Evolutionary conservation across 2,329 filamentous ascomycete genomes (phyloP).

Genomic region (Nigrospora oryzae): DNA sequence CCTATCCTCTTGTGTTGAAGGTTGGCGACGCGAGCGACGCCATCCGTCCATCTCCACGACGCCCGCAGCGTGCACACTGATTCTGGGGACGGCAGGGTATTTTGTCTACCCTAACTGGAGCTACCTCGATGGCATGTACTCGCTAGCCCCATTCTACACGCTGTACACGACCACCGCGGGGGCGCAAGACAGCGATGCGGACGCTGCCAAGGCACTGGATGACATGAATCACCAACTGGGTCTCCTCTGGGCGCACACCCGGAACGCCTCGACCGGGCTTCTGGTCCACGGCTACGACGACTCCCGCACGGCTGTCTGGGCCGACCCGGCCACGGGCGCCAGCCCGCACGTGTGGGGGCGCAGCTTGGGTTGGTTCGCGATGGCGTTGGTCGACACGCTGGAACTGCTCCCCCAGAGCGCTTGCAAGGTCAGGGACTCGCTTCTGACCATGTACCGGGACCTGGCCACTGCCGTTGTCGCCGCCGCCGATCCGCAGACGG

Average conservation of each 20-base stretch:
- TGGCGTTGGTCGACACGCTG: constrained; percentile 26
- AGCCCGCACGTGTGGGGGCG: constrained; percentile 27
- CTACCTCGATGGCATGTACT: constrained; percentile 46
- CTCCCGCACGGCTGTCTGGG: constrained; percentile 22
- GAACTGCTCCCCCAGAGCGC: constrained; percentile 13
- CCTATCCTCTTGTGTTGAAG: too few relatives aligned
- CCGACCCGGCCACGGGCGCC: constrained; percentile 22
- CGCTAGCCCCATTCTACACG: constrained; percentile 31
- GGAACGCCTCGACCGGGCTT: constrained; percentile 15
- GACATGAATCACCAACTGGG: constrained; percentile 20
- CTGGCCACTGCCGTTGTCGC: constrained; percentile 14
- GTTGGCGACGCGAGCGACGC: too few relatives aligned
- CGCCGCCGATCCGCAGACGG: constrained; percentile 17
- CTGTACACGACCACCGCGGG: constrained; percentile 16
- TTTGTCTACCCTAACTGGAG: constrained; percentile 39
- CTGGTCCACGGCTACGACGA: constrained; percentile 27
- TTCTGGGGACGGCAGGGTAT: constrained; percentile 14
- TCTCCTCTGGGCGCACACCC: constrained; percentile 16
- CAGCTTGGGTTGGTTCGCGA: constrained; percentile 27
- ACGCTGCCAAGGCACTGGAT: constrained; percentile 7
- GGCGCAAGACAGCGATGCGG: not conserved
- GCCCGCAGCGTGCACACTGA: too few relatives aligned
- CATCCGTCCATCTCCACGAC: too few relatives aligned
- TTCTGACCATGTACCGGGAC: constrained; percentile 11
- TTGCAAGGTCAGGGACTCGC: constrained; percentile 1